These are phyloP conservation scores for Wallacemonas sp. DNA, from an alignment of 208 protist species.

Conservation along the genomic window DNA sequence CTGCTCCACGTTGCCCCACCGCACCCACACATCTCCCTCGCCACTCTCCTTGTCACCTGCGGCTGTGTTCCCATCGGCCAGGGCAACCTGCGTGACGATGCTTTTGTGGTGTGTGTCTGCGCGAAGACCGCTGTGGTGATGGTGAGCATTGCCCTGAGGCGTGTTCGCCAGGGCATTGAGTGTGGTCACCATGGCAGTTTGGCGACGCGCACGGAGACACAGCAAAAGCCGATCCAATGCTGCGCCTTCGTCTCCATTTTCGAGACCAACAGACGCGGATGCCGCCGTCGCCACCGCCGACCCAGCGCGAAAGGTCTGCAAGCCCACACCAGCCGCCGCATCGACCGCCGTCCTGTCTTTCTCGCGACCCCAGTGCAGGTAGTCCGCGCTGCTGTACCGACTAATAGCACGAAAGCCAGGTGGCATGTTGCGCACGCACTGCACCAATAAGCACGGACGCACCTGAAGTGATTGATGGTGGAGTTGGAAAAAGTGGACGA, in stretches of 20 bases:
- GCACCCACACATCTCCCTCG: slow-evolving; percentile 42
- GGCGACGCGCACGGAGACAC: neutral
- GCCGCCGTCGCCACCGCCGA: neutral
- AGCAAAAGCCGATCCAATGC: slow-evolving; percentile 3
- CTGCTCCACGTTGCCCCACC: slow-evolving; percentile 63
- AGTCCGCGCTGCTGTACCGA: slow-evolving; percentile 25
- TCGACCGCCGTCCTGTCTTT: neutral
- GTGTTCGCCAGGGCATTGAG: no score
- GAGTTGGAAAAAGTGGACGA: slow-evolving; percentile 52
- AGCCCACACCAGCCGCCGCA: no score
- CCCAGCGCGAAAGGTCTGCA: neutral
- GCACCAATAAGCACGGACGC: slow-evolving; percentile 58
- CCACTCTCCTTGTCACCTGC: neutral
- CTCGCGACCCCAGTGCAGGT: neutral
- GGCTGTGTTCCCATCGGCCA: no score
- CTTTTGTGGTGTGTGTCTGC: no score
- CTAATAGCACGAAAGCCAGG: slow-evolving; percentile 31
- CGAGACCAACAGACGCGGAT: neutral
- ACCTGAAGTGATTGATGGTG: slow-evolving; percentile 60
- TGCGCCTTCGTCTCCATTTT: neutral
- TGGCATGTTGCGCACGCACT: slow-evolving; percentile 67
- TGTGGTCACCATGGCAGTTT: no score
- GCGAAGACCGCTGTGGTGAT: no score
- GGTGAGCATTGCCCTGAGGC: no score
- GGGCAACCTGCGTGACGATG: no score